Conservation (phyloP, 2,329 filamentous ascomycete genomes). For the Sporothrix luriei region DNA sequence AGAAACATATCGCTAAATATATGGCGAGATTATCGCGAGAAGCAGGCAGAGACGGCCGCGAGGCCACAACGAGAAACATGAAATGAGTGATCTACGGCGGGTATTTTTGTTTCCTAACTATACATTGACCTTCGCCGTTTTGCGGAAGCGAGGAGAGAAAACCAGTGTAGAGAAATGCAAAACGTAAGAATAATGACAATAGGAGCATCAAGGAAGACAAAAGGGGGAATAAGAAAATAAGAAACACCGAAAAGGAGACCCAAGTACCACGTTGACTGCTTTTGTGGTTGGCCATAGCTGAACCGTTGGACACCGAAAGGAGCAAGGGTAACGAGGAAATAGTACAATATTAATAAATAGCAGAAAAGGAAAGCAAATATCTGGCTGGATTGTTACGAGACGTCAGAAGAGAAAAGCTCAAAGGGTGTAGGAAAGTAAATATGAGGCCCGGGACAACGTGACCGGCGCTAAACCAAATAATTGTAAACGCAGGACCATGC, state of each 20-base stretch:
- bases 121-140: background rate
- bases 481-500: background rate
- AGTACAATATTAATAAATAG: background rate
- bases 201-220: background rate
- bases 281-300: conserved; percentile 20
- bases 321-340: background rate
- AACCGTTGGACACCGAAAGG: background rate
- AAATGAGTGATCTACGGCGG: conserved; percentile 1
- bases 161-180: background rate
- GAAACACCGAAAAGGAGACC: conserved; percentile 18
- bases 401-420: no score
- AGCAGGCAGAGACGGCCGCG: background rate
- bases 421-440: background rate
- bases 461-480: conserved; percentile 17
- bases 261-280: conserved; percentile 9
- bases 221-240: conserved; percentile 9
- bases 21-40: background rate
- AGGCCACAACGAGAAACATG: background rate
- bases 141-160: background rate
- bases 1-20: no score
- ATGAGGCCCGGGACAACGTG: background rate
- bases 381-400: background rate
- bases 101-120: background rate
- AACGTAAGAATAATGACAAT: background rate
- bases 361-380: background rate